phyloP scores from a whole-genome alignment of 257 asterid species.

The Solanum etuberosum region DNA sequence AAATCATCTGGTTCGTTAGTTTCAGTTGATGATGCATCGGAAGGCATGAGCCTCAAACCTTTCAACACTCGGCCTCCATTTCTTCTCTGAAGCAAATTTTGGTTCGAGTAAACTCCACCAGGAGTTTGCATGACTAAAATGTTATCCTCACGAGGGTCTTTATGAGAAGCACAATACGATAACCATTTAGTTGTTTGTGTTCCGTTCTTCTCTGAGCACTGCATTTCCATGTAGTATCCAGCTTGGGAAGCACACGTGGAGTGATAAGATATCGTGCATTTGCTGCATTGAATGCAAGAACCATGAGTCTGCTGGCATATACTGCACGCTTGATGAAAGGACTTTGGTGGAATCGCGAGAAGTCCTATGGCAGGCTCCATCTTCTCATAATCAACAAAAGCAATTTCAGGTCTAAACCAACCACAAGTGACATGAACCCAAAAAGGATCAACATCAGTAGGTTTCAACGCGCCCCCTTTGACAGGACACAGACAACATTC shows the following conservation, averaged over 20 bases:
- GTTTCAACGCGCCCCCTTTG: slow-evolving; percentile 1
- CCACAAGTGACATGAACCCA: slow-evolving; percentile 6
- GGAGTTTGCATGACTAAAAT: not conserved
- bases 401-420: slow-evolving; percentile 1
- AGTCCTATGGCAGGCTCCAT: slow-evolving; percentile 4
- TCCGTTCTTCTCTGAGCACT: not conserved
- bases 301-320: slow-evolving; percentile 4
- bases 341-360: not conserved
- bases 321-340: not conserved
- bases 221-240: slow-evolving; percentile 2
- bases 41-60: not conserved
- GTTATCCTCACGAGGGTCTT: not conserved
- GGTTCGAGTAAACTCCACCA: not conserved
- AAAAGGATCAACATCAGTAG: not conserved
- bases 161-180: not conserved
- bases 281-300: not conserved
- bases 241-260: not conserved
- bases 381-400: not conserved
- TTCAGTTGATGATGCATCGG: not conserved
- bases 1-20: not conserved
- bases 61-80: not conserved
- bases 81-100: not conserved
- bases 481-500: slow-evolving; percentile 2
- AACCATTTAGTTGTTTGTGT: not conserved
- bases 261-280: not conserved